phyloP scores from a whole-genome alignment of 768 basidiomycete genomes.

The Tephrocybe rancida region DNA sequence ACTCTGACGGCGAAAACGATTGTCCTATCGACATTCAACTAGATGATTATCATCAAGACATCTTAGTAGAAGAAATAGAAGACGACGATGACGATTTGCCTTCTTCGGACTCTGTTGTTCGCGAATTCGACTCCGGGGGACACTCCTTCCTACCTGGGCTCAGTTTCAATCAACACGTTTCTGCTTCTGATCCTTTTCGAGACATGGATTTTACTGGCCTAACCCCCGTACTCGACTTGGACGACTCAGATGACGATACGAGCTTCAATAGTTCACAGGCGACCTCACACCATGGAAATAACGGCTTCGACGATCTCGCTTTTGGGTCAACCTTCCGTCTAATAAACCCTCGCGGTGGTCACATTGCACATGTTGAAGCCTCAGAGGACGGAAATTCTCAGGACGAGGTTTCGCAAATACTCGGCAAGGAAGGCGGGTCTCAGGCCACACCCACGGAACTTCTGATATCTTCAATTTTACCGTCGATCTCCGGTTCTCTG shows the following conservation, averaged over 20 bases:
- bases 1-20: constrained; percentile 9
- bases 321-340: constrained; percentile 1
- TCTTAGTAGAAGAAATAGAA: constrained; percentile 5
- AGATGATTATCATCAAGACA: constrained; percentile 8
- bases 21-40: constrained; percentile 6
- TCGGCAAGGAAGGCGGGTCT: constrained; percentile 7
- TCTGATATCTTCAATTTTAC: constrained; percentile 2
- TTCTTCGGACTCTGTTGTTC: constrained; percentile 1
- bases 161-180: background rate
- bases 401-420: constrained; percentile 3
- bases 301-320: background rate
- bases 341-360: constrained; percentile 6
- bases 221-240: constrained; percentile 14
- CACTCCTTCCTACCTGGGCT: background rate
- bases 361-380: constrained; percentile 11
- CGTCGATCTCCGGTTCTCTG: constrained; percentile 8
- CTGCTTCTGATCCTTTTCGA: background rate
- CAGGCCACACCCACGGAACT: constrained; percentile 1
- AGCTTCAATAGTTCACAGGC: constrained; percentile 2
- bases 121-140: constrained; percentile 2
- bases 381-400: constrained; percentile 11
- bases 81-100: constrained; percentile 10
- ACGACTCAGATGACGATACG: constrained; percentile 9
- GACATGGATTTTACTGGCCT: background rate
- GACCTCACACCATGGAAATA: constrained; percentile 4